A percentile compares a stretch with the other conserved stretches of the same genome.
Conservation (phyloP, 305 asterid genomes). For the Coffea humblotiana region DNA sequence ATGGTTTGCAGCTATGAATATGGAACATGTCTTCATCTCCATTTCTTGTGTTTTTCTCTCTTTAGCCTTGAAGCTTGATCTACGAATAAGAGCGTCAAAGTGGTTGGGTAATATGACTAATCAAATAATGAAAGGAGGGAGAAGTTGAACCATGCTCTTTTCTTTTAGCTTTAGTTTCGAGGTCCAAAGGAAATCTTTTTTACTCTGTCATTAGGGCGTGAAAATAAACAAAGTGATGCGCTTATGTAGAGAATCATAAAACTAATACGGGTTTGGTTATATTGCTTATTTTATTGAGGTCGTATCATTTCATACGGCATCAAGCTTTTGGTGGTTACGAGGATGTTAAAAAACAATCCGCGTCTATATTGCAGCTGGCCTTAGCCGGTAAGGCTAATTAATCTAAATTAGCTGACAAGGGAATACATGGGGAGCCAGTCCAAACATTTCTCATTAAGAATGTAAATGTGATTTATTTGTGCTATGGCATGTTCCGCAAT, state of each 20-base stretch:
- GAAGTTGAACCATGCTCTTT: not conserved
- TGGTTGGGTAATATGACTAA: not conserved
- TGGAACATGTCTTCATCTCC: constrained; percentile 30
- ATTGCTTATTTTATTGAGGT: not conserved
- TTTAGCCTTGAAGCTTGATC: not conserved
- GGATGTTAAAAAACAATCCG: not conserved
- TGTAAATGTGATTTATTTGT: not conserved
- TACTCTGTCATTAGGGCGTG: not conserved
- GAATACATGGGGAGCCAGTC: not conserved
- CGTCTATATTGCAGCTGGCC: not conserved
- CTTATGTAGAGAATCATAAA: not conserved
- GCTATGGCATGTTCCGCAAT: too few relatives aligned
- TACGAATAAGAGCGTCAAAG: not conserved
- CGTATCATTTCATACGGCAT: not conserved
- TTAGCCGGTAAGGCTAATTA: not conserved
- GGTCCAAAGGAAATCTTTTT: not conserved
- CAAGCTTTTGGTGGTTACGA: not conserved
- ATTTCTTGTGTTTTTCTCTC: constrained; percentile 2
- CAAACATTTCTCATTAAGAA: not conserved
- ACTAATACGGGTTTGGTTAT: not conserved
- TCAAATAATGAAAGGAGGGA: not conserved
- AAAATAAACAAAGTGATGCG: not conserved
- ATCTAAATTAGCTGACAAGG: not conserved
- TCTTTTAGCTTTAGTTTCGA: not conserved
- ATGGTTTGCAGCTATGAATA: constrained; percentile 14